Base-by-base conservation (phyloP, 1,284 basidiomycete genomes). In the Leccinum fallax region DNA sequence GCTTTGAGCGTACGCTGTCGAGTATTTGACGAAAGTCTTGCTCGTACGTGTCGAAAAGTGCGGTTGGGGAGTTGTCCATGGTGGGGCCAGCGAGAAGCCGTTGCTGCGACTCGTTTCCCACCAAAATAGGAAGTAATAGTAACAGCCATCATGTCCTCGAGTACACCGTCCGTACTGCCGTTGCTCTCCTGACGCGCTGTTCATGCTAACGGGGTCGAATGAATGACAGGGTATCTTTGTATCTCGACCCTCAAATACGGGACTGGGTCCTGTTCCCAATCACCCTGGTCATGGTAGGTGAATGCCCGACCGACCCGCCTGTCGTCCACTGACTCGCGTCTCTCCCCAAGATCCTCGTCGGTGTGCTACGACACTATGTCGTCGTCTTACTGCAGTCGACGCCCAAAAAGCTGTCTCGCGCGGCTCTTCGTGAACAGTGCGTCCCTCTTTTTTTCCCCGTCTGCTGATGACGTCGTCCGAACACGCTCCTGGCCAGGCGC, bases 231-330 rank as follows among this genome's bases (percentile, higher is more conserved):
- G 83, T 86, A 3, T 90, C 89, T 46, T 81, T 96, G 65, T 95
- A 93, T 76, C 87, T 97, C 60, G 94, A 96, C 80, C 94, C 94
- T 54, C 92, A 95, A 77, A 97, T 97, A 75, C 87, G 95, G 63
- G 90, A 94, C 74, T 94, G 92, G 92, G 95, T 99, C 52, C 79
- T 99, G 62, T 93, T 99, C 76, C 97, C 97, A 61, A 97, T 99
- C 77, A 97, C 95, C 53, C 81, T 98, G 66, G 95, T 99, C 77
- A 98, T 99, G 95, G 93, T 93, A 69, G 71, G 85, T 77, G 19
- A 26, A 52, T 28, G 13, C 24, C 21, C 40, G 11, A 46, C 21
- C 40, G 11, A 46, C 15, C 7, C n/a, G 4, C 10, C 6, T 36
- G 16, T 5, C 28, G 26, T 48, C 55, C 34, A 38, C 54, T 63